phyloP scores from a whole-genome alignment of 2,329 filamentous ascomycete genomes.

The Aschersonia sp. region DNA sequence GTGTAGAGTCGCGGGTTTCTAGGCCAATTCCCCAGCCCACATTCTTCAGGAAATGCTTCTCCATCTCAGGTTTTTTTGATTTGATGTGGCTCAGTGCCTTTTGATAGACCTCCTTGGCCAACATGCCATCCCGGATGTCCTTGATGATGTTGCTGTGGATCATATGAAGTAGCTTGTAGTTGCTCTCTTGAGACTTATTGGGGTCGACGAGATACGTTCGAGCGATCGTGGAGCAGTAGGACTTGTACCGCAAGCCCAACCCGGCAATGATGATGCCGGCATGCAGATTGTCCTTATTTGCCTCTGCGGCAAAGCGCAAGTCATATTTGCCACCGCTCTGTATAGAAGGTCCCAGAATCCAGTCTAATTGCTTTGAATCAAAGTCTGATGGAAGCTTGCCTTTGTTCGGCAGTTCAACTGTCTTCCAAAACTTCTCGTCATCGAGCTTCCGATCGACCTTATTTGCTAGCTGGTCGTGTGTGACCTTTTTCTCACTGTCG shows the following conservation, averaged over 20 bases:
- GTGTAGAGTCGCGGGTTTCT: slow-evolving; percentile 71
- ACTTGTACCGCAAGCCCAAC: slow-evolving; percentile 87
- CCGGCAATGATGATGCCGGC: slow-evolving; percentile 88
- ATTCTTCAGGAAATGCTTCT: slow-evolving; percentile 88
- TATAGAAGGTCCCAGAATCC: slow-evolving; percentile 79
- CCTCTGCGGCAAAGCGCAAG: slow-evolving; percentile 62
- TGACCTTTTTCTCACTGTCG: slow-evolving; percentile 94
- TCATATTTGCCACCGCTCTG: slow-evolving; percentile 96
- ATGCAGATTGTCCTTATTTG: slow-evolving; percentile 72
- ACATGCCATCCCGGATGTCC: slow-evolving; percentile 73
- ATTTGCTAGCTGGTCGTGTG: slow-evolving; percentile 71
- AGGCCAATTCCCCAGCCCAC: slow-evolving; percentile 88
- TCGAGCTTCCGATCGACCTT: slow-evolving; percentile 88
- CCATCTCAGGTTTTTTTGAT: slow-evolving; percentile 85
- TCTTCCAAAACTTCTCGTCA: slow-evolving; percentile 86
- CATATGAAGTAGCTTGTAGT: slow-evolving; percentile 76
- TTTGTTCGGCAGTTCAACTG: slow-evolving; percentile 51
- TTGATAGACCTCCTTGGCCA: slow-evolving; percentile 79
- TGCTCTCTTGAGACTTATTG: slow-evolving; percentile 87
- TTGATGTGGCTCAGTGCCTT: slow-evolving; percentile 73
- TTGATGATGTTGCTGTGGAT: slow-evolving; percentile 86
- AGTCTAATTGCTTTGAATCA: slow-evolving; percentile 79
- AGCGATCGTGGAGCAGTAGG: slow-evolving; percentile 83
- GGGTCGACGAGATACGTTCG: slow-evolving; percentile 95
- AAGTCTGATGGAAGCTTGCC: slow-evolving; percentile 76